Conservation (phyloP, 202 grass and related monocot species). For the Schoenoplectus tabernaemontani region DNA sequence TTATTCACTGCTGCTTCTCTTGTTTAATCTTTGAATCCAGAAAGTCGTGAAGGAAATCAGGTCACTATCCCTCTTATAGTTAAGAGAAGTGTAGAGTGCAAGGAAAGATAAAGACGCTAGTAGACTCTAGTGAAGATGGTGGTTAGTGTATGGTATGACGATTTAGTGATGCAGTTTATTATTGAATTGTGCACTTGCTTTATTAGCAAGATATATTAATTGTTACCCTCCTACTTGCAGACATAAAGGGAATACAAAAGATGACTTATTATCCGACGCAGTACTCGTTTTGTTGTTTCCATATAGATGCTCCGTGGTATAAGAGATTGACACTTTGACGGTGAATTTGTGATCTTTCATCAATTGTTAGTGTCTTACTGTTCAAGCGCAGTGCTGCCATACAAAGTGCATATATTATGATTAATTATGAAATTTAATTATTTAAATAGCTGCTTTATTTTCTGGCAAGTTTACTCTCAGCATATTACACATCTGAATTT, state of each 20-base stretch:
- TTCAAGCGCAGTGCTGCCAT: neutral
- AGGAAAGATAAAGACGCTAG: constrained; percentile 48
- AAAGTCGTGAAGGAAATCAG: neutral
- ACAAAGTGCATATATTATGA: neutral
- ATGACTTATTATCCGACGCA: neutral
- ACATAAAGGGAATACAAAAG: neutral
- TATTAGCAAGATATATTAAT: neutral
- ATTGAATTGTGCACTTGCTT: constrained; percentile 18
- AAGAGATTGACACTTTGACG: neutral
- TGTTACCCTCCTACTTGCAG: constrained; percentile 34
- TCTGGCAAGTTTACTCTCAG: neutral
- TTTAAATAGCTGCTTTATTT: neutral
- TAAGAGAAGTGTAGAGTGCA: constrained; percentile 52
- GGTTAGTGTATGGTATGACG: constrained; percentile 37
- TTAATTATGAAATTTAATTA: neutral
- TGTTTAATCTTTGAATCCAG: neutral
- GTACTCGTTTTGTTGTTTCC: neutral
- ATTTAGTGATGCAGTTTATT: constrained; percentile 28
- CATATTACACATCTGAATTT: neutral
- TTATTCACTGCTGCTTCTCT: neutral
- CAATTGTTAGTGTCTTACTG: neutral
- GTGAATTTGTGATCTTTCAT: neutral
- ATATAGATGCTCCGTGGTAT: neutral
- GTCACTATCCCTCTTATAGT: constrained; percentile 24
- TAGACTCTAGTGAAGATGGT: constrained; percentile 72